Evolutionary conservation across 139 green algal species (phyloP), one percentile per base, ranked within the genome.

Genomic region (Chlamydomonas incerta): DNA sequence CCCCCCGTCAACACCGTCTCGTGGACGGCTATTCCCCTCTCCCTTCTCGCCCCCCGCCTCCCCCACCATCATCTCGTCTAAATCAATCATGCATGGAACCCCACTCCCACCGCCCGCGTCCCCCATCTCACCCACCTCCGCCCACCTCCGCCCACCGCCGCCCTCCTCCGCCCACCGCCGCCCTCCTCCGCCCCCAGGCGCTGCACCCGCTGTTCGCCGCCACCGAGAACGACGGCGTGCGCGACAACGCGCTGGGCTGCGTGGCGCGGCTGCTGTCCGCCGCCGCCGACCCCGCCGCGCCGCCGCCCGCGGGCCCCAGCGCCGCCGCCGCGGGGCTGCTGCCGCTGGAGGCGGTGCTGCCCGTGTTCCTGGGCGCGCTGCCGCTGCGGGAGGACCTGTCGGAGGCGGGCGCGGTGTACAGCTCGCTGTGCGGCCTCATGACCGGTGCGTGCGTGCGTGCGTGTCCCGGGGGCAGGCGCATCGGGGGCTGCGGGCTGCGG

Each of bases 201-300:
- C 87, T 97, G 31, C 92, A 95, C 75, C 92, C 90, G 37, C 86
- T 97, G 58, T 96, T 97, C 65, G 62, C 47, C 2, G n/a, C 66
- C 60, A 72, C 81, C 37, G 89, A 89, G 81, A 85, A 91, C 15
- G 68, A 77, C 1, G 92, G 90, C 24, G 90, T 91, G 28, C 91
- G 90, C 3, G 95, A 97, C 91, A 97, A 97, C 77, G 95, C 93
- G 26, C 85, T 85, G 3, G 93, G 93, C 37, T 94, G 93, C 57
- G 93, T 97, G 13, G 92, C 81, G 0, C 87, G 95, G 4, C 91
- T 97, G 69, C 68, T 96, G 29, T 29, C 86, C 29, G 74, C 83
- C 1, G 63, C 85, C 31, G 67, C 72, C 9, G 85, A 62, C 58
- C 11, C 20, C 62, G 62, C 24, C 29, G 24, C 20, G 62, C 62